Base-by-base conservation (phyloP, 371 early-diverging fungal species). In the Circinella umbellata region DNA sequence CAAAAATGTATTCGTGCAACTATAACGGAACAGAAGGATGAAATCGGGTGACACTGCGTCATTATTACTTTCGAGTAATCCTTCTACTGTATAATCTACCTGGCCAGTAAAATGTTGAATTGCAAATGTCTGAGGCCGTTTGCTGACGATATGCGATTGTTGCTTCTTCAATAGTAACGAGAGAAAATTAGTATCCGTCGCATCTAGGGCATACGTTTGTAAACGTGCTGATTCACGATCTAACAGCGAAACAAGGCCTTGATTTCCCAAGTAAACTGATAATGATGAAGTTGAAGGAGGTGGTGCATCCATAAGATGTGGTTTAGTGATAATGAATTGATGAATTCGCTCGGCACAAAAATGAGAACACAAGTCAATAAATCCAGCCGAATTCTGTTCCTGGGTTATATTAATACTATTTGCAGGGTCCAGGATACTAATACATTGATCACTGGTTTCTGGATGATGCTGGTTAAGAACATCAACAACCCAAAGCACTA, bases 311-410 rank as follows among this genome's bases (percentile, higher is more conserved):
- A 38, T 18, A n/a, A 35, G 48, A 48, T 15, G 36, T 35, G 37
- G 15, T 38, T 18, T 55, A 17, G 10, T 61, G 53, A 35, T 39
- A 60, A 6, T 49, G 14, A 48, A 75, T 59, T 88, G 85, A 51
- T 87, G 88, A n/a, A 95, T 77, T n/a, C 91, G 84, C 77, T 96
- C 97, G 63, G 91, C 90, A 17, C 92, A 88, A 77, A 92, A 97
- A 78, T 97, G 96, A 70, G 88, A 83, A 49, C 94, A 87, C 61
- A 97, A 82, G 54, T 95, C 92, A 69, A 93, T 89, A 74, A 95
- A 90, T 2, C 84, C 87, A 14, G 65, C 53, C 51, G 62, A 67
- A 84, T 89, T 66, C 65, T 78, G 54, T n/a, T 51, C 14, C 7
- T 51, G 51, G 8, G 1, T 8, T 5, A 17, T 51, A n/a, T 73